Evolutionary conservation across 768 basidiomycete genomes (phyloP), one percentile per base, ranked within the genome.

Genomic region (Lyophyllum decastes): DNA sequence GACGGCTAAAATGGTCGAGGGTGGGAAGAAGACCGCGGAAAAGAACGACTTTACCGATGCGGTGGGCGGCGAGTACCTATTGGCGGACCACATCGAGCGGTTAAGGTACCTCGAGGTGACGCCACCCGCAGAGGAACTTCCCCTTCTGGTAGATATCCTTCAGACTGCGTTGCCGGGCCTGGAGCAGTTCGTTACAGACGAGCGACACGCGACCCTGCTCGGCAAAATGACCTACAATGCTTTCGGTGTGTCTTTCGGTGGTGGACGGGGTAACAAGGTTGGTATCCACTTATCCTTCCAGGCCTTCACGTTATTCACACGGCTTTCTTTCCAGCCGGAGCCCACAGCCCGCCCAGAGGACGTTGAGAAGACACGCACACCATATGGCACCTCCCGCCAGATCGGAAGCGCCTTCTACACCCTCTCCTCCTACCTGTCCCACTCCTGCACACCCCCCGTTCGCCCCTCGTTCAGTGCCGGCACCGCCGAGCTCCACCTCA

Each of bases 161-260:
- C 73, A 79, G 47, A 72, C 77, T 33, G 87, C 87, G 2, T 70
- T 93, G 44, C 88, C 87, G 11, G 91, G 90, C 19, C 68, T 94
- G 58, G 89, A 92, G 61, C 79, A 85, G 54, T 87, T 90, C 55
- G 73, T 91, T 25, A 82, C 82, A 3, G 82, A 85, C 25, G 87
- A 90, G 38, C 77, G 83, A 22, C 82, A 90, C 60, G 74, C 81
- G 10, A 76, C 77, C 17, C 78, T 89, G 48, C 69, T 83, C 40
- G 89, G 89, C 17, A 91, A 85, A 69, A 85, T 94, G 77, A 72
- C 77, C 2, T 93, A 92, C 71, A 94, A 94, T 63, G 79, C 84
- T 2, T 89, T 85, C 65, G 92, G 92, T 55, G 84, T 94, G 49
- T 84, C 77, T 68, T 87, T 78, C 62, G 79, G 74, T 52, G 82